Conservation (phyloP, 1,284 basidiomycete species). For the Ustilago sp. region DNA sequence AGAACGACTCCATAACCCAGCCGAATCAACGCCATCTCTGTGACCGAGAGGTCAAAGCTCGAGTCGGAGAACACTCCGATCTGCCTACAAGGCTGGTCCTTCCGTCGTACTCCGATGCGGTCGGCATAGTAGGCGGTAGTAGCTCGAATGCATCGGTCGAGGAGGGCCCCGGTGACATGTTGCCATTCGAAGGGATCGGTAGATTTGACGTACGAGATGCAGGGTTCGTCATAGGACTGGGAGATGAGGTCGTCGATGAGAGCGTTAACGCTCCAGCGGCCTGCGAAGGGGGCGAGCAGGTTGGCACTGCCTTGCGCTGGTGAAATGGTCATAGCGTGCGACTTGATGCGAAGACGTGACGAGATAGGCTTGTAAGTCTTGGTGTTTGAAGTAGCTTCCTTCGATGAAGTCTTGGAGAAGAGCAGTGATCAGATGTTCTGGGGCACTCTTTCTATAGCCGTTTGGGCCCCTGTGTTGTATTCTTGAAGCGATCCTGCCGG, state of each 20-base stretch:
- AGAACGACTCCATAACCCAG: constrained; percentile 41
- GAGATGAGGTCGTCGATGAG: constrained; percentile 32
- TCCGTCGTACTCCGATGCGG: constrained; percentile 14
- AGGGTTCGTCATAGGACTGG: constrained; percentile 2
- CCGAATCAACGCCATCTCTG: constrained; percentile 38
- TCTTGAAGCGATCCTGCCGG: too few relatives aligned
- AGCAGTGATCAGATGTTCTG: too few relatives aligned
- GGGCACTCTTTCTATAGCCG: too few relatives aligned
- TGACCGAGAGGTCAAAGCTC: constrained; percentile 28
- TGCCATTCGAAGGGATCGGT: constrained; percentile 42
- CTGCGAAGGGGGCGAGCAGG: constrained; percentile 31
- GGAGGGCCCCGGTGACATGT: constrained; percentile 19
- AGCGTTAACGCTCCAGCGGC: constrained; percentile 31
- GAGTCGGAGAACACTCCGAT: constrained; percentile 30
- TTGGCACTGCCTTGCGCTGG: constrained; percentile 20
- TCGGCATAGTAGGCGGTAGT: constrained; percentile 39
- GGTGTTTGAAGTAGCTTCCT: too few relatives aligned
- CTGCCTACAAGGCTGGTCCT: constrained; percentile 19
- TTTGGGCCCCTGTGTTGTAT: too few relatives aligned
- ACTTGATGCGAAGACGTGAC: not conserved
- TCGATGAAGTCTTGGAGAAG: too few relatives aligned
- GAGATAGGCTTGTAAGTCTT: too few relatives aligned
- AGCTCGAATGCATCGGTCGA: constrained; percentile 34
- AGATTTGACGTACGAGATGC: constrained; percentile 34
- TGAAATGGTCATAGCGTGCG: constrained; percentile 14